Evolutionary conservation across 768 basidiomycete genomes (phyloP), one percentile per base, ranked within the genome.

Genomic region (Tephrocybe sp.): DNA sequence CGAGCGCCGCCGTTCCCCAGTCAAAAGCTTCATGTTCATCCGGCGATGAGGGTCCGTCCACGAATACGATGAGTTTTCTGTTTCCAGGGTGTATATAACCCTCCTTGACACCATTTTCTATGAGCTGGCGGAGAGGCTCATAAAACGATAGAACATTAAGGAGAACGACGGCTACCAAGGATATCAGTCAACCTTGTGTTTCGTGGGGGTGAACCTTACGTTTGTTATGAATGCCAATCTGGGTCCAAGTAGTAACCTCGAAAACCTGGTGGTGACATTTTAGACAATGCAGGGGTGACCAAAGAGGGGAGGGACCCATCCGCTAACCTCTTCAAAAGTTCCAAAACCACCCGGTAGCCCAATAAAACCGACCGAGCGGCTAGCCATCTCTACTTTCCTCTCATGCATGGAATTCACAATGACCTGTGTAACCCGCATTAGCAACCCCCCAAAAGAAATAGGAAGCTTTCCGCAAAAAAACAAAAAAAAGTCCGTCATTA

Each of bases 231-330:
- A 94, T 86, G 16, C 88, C 87, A 4, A 97, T 65, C 61, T 97
- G 95, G 16, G 89, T 90, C 95, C 95, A 99, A 0, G 94, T 97
- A 12, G 85, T 80, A 54, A 91, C 94, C 67, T 98, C 95, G 23
- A 97, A 66, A n/a, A 91, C 69, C 88, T 91, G 55, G 34, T 4
- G 45, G n/a, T n/a, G n/a, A n/a, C n/a, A n/a, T n/a, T n/a, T n/a
- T n/a, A n/a, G n/a, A n/a, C n/a, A n/a, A n/a, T 29, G 27, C 27
- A 29, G 27, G 27, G 27, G 27, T 29, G n/a, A n/a, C n/a, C n/a
- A n/a, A n/a, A n/a, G n/a, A n/a, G n/a, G n/a, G n/a, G n/a, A n/a
- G n/a, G n/a, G n/a, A n/a, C n/a, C n/a, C n/a, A n/a, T n/a, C 13
- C 15, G 13, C 33, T 52, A 24, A 86, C 89, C 78, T 97, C 95